Evolutionary conservation across 306 rosid species (phyloP), one percentile per base, ranked within the genome.

Genomic region (Cyclanthera cordifolia): DNA sequence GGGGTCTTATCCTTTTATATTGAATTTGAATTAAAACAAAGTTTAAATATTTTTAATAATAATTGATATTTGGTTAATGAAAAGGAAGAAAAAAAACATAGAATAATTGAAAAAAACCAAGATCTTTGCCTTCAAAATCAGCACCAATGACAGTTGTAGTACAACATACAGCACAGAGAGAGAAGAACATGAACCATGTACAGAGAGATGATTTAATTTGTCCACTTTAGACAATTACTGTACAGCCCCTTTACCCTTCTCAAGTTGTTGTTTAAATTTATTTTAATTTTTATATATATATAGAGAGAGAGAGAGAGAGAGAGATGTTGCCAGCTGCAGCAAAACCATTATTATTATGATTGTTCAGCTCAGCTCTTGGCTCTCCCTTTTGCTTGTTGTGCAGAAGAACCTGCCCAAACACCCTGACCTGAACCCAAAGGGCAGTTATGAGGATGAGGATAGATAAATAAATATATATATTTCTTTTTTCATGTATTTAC

Each of bases 361-460:
- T 56, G 12, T 54, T 56, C 41, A 56, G 19, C 20, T 56, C 41
- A 28, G 64, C 20, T 48, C 8, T 1, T 56, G 5, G 67, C 23
- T 13, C 67, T 60, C 67, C 27, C 49, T 60, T 37, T 60, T 60
- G 67, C 67, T 60, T 39, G 9, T 21, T 60, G 67, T 37, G 49
- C 67, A 60, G n/a, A 60, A 60, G 48, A 57, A 57, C 45, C 65
- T 27, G 43, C 14, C 64, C 64, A 19, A 39, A 28, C 20, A 50
- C 19, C 41, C 41, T 25, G 20, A 56, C 14, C 39, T 25, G 20
- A 25, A 9, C 9, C 34, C 34, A 20, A 20, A 8, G 32, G 8
- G 37, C 37, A 32, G 37, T 32, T 32, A 34, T 57, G 43, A 57
- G 41, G 64, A 28, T 56, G 43, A 27, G 19, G 20, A 30, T 52